These are phyloP conservation scores for Ulmus americana DNA, from an alignment of 331 rosid genomes.

Conservation along the genomic window DNA sequence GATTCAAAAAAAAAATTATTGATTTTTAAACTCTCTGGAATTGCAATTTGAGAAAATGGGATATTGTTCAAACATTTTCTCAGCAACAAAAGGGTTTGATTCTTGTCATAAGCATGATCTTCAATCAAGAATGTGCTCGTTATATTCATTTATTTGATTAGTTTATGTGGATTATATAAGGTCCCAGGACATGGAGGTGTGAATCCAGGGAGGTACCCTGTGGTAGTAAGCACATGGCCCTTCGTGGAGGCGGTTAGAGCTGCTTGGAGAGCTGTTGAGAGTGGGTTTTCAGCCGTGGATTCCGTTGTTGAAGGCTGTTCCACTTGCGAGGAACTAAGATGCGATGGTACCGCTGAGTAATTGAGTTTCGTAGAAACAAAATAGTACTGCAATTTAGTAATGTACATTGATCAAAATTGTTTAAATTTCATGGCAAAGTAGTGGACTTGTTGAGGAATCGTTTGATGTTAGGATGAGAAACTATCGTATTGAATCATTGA, in stretches of 20 bases:
- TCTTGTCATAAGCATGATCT: neutral
- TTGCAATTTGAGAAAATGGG: too few relatives aligned
- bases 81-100: neutral
- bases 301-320: constrained; percentile 87
- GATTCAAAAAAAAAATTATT: neutral
- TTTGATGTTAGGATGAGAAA: neutral
- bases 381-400: too few relatives aligned
- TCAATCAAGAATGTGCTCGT: neutral
- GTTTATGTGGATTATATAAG: constrained; percentile 21
- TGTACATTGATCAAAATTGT: too few relatives aligned
- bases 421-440: too few relatives aligned
- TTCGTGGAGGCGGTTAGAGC: constrained; percentile 82
- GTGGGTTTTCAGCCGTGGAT: constrained; percentile 70
- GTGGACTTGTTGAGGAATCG: neutral
- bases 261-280: constrained; percentile 71
- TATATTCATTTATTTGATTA: too few relatives aligned
- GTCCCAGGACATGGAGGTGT: constrained; percentile 38
- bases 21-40: neutral
- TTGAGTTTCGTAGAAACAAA: too few relatives aligned
- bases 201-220: constrained; percentile 42
- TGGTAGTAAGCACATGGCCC: constrained; percentile 96
- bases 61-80: neutral
- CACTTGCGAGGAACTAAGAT: constrained; percentile 75
- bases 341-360: constrained; percentile 84
- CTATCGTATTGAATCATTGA: constrained; percentile 1